A percentile compares a stretch with the other conserved stretches of the same genome.
Conservation (phyloP, 1,139 yeast species). For the Magnusiomyces tetraspermus region DNA sequence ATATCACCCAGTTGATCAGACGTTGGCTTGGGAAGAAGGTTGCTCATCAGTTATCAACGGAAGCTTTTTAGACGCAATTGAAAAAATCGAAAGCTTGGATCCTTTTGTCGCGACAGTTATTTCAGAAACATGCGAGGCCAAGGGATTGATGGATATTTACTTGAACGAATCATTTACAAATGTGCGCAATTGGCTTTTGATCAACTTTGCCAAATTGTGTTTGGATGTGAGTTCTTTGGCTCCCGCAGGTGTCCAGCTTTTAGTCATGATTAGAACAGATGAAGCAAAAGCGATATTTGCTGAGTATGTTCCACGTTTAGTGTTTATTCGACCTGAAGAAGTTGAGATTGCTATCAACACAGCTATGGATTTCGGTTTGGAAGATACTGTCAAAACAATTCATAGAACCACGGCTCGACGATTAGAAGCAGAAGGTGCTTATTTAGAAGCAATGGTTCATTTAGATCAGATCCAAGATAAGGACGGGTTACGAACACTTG, state of each 20-base stretch:
- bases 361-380: conserved; percentile 38
- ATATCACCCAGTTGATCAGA: conserved; percentile 34
- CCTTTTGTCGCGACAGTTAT: conserved; percentile 59
- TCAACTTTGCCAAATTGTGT: conserved; percentile 24
- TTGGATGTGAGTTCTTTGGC: conserved; percentile 16
- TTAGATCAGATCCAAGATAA: conserved; percentile 58
- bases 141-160: conserved; percentile 49
- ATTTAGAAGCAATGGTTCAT: conserved; percentile 57
- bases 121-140: conserved; percentile 54
- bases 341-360: conserved; percentile 68
- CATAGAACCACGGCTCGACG: conserved; percentile 21
- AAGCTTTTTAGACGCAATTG: conserved; percentile 49
- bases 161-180: conserved; percentile 9
- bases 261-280: conserved; percentile 17
- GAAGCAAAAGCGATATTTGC: conserved; percentile 43
- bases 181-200: conserved; percentile 22
- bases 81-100: conserved; percentile 53
- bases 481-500: conserved; percentile 34
- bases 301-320: conserved; percentile 51
- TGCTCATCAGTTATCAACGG: conserved; percentile 53
- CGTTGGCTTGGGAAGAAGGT: conserved; percentile 49
- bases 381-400: conserved; percentile 15
- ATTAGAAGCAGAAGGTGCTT: conserved; percentile 27
- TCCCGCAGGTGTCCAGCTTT: conserved; percentile 21
- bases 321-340: conserved; percentile 53